Percentiles rank a stretch among this genome's conserved stretches.
These are phyloP conservation scores for Trametes polyzona DNA, from an alignment of 1,284 basidiomycete species.

Conservation along the genomic window DNA sequence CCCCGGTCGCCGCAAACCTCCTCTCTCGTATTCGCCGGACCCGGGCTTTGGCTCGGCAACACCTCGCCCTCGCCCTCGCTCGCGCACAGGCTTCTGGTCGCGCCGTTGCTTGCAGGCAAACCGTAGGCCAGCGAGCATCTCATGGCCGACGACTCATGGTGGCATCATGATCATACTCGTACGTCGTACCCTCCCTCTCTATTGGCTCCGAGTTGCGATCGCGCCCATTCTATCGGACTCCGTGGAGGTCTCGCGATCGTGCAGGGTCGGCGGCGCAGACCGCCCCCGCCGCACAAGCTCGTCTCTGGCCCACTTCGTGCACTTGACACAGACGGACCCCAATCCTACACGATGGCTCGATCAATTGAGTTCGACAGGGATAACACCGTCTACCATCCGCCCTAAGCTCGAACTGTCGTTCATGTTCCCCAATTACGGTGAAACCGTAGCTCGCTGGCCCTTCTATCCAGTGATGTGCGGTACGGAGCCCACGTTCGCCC, in stretches of 20 bases:
- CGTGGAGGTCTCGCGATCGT: background rate
- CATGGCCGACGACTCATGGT: background rate
- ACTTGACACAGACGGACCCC: background rate
- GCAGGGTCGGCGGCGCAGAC: background rate
- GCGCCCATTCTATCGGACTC: background rate
- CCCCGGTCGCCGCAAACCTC: background rate
- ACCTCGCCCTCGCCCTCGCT: background rate
- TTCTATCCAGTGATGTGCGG: too few species aligned
- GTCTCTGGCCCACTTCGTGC: background rate
- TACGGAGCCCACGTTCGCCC: too few species aligned
- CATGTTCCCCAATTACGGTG: background rate
- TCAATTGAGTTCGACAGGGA: background rate
- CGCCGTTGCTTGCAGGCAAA: background rate
- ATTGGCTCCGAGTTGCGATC: background rate
- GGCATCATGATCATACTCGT: background rate
- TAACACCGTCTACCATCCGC: too few species aligned
- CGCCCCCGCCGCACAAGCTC: background rate
- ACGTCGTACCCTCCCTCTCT: background rate
- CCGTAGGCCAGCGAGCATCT: background rate
- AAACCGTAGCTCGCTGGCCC: too few species aligned
- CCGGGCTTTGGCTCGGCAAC: background rate
- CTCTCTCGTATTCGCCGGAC: background rate
- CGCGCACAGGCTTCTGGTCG: background rate
- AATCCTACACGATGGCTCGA: background rate
- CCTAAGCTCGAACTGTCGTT: too few species aligned